Evolutionary conservation across 768 basidiomycete species (phyloP).

Genomic region (Lentinus tigrinus): DNA sequence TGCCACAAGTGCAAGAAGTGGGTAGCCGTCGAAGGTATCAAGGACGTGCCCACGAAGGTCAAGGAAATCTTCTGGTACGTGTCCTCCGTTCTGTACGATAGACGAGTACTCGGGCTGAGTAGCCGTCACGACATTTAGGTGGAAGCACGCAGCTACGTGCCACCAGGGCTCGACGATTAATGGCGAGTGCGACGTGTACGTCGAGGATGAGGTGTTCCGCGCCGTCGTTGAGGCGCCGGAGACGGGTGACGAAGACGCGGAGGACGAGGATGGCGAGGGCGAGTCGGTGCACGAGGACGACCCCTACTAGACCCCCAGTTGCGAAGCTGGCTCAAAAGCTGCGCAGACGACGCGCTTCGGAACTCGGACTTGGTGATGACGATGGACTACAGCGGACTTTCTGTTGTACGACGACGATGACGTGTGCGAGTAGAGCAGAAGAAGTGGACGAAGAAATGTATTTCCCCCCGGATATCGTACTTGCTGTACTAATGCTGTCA

Average conservation of each 20-base stretch:
- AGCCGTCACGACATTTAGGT: constrained; percentile 46
- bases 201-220: constrained; percentile 41
- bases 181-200: constrained; percentile 58
- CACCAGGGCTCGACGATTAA: constrained; percentile 57
- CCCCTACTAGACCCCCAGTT: not conserved
- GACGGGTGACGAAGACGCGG: constrained; percentile 5
- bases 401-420: no score
- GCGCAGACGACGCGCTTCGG: no score
- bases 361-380: not conserved
- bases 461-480: not conserved
- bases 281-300: not conserved
- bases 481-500: not conserved
- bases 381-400: not conserved
- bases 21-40: constrained; percentile 71
- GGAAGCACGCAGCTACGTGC: constrained; percentile 82
- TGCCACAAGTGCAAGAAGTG: constrained; percentile 79
- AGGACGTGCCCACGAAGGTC: constrained; percentile 73
- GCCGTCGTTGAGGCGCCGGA: constrained; percentile 1
- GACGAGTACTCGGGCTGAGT: not conserved
- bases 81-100: not conserved
- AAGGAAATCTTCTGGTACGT: constrained; percentile 72
- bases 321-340: not conserved
- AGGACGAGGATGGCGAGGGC: not conserved
- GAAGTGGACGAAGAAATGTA: no score
- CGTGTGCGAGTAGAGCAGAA: no score